These are phyloP conservation scores for Pythium insidiosum DNA, from an alignment of 352 stramenopile species.

Conservation along the genomic window DNA sequence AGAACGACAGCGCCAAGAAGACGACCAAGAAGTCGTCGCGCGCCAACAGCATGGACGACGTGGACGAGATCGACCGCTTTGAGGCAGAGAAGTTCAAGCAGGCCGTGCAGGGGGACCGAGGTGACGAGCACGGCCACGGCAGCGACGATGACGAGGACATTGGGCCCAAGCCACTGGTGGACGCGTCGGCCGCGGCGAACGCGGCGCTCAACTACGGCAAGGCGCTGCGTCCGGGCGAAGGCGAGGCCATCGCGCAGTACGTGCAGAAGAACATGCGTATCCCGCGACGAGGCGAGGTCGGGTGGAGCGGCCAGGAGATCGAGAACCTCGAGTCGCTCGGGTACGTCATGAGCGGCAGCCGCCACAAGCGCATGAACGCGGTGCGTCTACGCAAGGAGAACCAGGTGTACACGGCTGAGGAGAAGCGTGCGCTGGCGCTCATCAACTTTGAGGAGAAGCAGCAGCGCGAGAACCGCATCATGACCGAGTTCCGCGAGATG, in stretches of 20 bases:
- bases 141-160: conserved; percentile 82
- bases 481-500: conserved; percentile 96
- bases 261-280: conserved; percentile 99
- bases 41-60: conserved; percentile 11
- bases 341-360: conserved; percentile 97
- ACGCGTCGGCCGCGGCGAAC: conserved; percentile 36
- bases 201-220: conserved; percentile 86
- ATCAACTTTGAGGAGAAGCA: conserved; percentile 99
- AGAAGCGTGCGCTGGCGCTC: conserved; percentile 96
- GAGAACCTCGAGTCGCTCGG: conserved; percentile 92
- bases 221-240: conserved; percentile 90
- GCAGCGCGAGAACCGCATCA: conserved; percentile 96
- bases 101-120: conserved; percentile 85
- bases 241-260: conserved; percentile 94
- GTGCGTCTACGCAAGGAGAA: conserved; percentile 99
- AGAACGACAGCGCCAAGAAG: conserved; percentile 7
- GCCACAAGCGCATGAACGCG: conserved; percentile 98
- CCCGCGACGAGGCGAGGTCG: conserved; percentile 96
- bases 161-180: conserved; percentile 65
- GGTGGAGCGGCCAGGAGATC: conserved; percentile 95
- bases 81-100: conserved; percentile 87
- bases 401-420: conserved; percentile 98
- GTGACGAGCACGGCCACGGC: conserved; percentile 25
- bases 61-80: conserved; percentile 48
- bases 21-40: conserved; percentile 6